Percentiles rank a stretch among this genome's conserved stretches.
phyloP scores from a whole-genome alignment of 768 basidiomycete genomes.

The Scleroderma bovista region DNA sequence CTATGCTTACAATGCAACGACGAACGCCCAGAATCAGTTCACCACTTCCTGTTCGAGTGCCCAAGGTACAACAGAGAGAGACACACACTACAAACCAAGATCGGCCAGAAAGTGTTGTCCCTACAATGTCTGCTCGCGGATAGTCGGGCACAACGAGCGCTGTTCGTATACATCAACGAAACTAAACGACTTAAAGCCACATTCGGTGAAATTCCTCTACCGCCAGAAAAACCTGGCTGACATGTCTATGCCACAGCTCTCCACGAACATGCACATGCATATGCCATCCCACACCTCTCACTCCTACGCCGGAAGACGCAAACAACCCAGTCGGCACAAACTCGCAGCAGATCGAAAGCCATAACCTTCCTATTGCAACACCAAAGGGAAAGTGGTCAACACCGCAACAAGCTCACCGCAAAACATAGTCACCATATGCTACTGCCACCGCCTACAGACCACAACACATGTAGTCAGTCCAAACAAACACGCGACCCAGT shows the following conservation, averaged over 20 bases:
- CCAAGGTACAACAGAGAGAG: neutral
- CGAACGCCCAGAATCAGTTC: slow-evolving; percentile 3
- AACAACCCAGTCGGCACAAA: too few relatives aligned
- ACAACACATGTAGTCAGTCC: too few relatives aligned
- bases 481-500: too few relatives aligned
- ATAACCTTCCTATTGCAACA: too few relatives aligned
- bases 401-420: too few relatives aligned
- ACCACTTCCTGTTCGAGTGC: slow-evolving; percentile 15
- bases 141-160: neutral
- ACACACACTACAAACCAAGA: neutral
- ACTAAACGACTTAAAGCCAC: neutral
- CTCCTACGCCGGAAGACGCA: too few relatives aligned
- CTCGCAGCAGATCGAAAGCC: too few relatives aligned
- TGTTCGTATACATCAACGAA: neutral
- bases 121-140: neutral
- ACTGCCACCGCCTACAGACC: too few relatives aligned
- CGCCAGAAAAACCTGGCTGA: neutral
- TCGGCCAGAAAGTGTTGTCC: neutral
- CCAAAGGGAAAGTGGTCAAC: too few relatives aligned
- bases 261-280: neutral
- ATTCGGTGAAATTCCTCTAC: neutral
- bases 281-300: too few relatives aligned
- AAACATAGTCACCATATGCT: too few relatives aligned
- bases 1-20: too few relatives aligned
- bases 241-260: neutral